These are phyloP conservation scores for Saprolegnia parasitica DNA, from an alignment of 352 stramenopile genomes.

Conservation along the genomic window DNA sequence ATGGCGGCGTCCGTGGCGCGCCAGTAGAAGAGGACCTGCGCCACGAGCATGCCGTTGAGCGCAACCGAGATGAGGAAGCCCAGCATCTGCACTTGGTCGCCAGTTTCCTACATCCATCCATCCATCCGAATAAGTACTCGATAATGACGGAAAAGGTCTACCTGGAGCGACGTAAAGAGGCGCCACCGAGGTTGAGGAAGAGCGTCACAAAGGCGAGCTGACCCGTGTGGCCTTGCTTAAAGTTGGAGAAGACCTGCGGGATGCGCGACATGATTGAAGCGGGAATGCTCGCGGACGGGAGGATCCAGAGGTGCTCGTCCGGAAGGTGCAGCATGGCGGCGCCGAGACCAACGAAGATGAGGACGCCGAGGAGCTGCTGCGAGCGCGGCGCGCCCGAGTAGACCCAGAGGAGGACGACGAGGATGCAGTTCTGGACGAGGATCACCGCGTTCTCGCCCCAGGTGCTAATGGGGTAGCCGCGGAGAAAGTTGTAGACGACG, in stretches of 20 bases:
- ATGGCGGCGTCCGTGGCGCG: constrained; percentile 72
- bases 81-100: constrained; percentile 61
- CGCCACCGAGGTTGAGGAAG: constrained; percentile 79
- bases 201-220: constrained; percentile 83
- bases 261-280: constrained; percentile 76
- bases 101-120: constrained; percentile 47
- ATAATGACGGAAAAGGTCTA: too few relatives aligned
- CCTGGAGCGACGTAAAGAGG: constrained; percentile 84
- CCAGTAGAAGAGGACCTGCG: constrained; percentile 81
- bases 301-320: constrained; percentile 64
- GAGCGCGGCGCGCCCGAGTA: constrained; percentile 48
- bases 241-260: constrained; percentile 82
- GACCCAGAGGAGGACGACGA: constrained; percentile 76
- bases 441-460: constrained; percentile 86
- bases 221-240: constrained; percentile 86
- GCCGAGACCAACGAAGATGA: constrained; percentile 47
- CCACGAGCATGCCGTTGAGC: constrained; percentile 71
- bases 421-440: constrained; percentile 74
- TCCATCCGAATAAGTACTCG: neutral
- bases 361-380: constrained; percentile 44
- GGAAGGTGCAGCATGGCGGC: constrained; percentile 59
- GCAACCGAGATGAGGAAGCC: constrained; percentile 67
- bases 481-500: constrained; percentile 80
- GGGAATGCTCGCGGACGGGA: constrained; percentile 67
- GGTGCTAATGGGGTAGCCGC: constrained; percentile 77